phyloP scores from a whole-genome alignment of 441 rosid genomes.

The Erysimum pusillum region DNA sequence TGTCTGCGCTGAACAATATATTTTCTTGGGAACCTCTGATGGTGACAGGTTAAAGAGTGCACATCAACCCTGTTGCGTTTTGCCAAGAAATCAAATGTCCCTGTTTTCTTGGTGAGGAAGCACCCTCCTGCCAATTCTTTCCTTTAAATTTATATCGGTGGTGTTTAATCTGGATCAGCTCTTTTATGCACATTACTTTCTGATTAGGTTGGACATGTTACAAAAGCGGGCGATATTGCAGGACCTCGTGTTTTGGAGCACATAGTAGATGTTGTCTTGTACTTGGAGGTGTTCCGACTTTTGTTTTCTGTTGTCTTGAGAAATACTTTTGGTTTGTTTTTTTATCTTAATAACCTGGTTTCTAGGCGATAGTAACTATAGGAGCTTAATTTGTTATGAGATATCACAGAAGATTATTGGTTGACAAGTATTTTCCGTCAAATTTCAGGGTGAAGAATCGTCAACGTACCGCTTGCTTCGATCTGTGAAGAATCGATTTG shows the following conservation, averaged over 20 bases:
- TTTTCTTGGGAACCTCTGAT: slow-evolving; percentile 21
- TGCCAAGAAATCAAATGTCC: slow-evolving; percentile 84
- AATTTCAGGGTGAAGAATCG: slow-evolving; percentile 84
- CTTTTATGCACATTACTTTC: slow-evolving; percentile 28
- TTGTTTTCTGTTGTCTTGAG: slow-evolving; percentile 32
- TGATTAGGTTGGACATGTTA: slow-evolving; percentile 92
- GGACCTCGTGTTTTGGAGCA: slow-evolving; percentile 99
- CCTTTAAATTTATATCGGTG: not conserved
- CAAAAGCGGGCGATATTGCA: slow-evolving; percentile 90
- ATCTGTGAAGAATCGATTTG: slow-evolving; percentile 94
- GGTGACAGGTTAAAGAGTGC: slow-evolving; percentile 86
- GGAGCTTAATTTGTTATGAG: slow-evolving; percentile 20
- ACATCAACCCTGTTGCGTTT: slow-evolving; percentile 89
- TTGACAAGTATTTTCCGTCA: slow-evolving; percentile 19
- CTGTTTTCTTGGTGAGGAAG: slow-evolving; percentile 83
- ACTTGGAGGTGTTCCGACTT: slow-evolving; percentile 83
- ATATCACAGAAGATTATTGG: not conserved
- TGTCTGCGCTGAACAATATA: slow-evolving; percentile 10
- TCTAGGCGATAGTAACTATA: not conserved
- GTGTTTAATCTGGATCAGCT: slow-evolving; percentile 17
- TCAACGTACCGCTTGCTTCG: slow-evolving; percentile 92
- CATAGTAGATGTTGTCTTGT: slow-evolving; percentile 94
- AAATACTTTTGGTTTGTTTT: slow-evolving; percentile 19
- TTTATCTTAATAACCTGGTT: slow-evolving; percentile 17
- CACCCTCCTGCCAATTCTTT: slow-evolving; percentile 20